These are phyloP conservation scores for Phytophthora idaei DNA, from an alignment of 352 stramenopile species.

Conservation along the genomic window DNA sequence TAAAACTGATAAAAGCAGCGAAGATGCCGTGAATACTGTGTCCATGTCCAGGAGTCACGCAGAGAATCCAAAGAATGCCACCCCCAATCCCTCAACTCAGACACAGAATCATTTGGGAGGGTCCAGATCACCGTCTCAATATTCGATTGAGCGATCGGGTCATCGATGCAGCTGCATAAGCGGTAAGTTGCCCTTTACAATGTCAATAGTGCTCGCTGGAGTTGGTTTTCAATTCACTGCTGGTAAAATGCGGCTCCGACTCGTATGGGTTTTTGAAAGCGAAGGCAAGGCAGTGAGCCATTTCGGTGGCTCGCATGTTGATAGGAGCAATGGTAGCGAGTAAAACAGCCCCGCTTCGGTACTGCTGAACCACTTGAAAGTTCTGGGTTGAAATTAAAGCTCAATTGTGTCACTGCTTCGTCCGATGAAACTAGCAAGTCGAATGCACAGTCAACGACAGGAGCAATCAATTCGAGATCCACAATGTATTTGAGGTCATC, in stretches of 20 bases:
- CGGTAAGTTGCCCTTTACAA: constrained; percentile 23
- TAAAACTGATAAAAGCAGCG: constrained; percentile 31
- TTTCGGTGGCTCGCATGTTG: constrained; percentile 10
- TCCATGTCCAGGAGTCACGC: constrained; percentile 50
- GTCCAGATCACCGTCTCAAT: constrained; percentile 35
- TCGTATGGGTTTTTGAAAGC: constrained; percentile 33
- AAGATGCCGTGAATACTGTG: constrained; percentile 40
- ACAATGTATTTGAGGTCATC: constrained; percentile 34
- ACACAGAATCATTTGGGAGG: constrained; percentile 22
- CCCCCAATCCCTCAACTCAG: constrained; percentile 21
- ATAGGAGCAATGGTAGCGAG: constrained; percentile 31
- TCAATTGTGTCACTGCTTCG: background rate
- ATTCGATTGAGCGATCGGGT: constrained; percentile 42
- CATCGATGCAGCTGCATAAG: constrained; percentile 37
- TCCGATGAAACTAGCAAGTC: constrained; percentile 20
- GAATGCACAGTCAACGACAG: constrained; percentile 32
- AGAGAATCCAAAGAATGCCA: constrained; percentile 32
- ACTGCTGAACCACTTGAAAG: constrained; percentile 25
- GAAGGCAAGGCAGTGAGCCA: constrained; percentile 27
- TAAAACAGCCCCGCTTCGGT: constrained; percentile 15
- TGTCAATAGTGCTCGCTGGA: constrained; percentile 7
- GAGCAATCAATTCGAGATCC: constrained; percentile 19
- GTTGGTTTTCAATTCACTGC: constrained; percentile 22
- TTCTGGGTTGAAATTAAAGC: constrained; percentile 26
- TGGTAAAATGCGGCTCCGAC: constrained; percentile 14